These are phyloP conservation scores for Citeromyces siamensis DNA, from an alignment of 1,139 yeast species.

Conservation along the genomic window DNA sequence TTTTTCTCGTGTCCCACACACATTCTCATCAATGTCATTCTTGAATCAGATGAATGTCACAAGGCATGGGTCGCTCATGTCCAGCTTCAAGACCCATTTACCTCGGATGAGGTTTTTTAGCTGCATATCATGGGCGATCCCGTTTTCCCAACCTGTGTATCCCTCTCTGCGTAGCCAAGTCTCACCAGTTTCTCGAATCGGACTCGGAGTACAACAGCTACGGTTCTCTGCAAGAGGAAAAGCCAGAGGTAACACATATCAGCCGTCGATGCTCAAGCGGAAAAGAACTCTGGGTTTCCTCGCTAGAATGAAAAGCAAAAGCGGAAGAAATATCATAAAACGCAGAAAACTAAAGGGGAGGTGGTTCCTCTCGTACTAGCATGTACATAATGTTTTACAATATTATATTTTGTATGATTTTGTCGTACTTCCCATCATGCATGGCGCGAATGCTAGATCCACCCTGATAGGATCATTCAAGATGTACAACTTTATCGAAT, in stretches of 20 bases:
- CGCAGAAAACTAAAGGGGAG: conserved; percentile 85
- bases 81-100: no score
- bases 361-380: conserved; percentile 77
- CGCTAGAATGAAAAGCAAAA: conserved; percentile 70
- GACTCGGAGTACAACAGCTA: conserved; percentile 12
- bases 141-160: background rate
- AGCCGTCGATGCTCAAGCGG: conserved; percentile 83
- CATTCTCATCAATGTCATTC: no score
- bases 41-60: no score
- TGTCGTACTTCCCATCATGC: no score
- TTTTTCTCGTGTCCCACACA: no score
- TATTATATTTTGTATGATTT: no score
- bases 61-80: no score
- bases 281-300: conserved; percentile 86
- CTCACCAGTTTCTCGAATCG: background rate
- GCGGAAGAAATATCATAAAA: conserved; percentile 69
- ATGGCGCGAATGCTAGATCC: no score
- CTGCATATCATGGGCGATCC: no score
- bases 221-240: conserved; percentile 49
- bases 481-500: no score
- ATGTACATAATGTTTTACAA: background rate
- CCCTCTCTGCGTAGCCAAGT: background rate
- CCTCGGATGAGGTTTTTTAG: no score
- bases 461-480: no score
- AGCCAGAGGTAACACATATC: conserved; percentile 89